These are phyloP conservation scores for Thalassiosira livingstoniorum DNA, from an alignment of 352 stramenopile genomes.

Conservation along the genomic window DNA sequence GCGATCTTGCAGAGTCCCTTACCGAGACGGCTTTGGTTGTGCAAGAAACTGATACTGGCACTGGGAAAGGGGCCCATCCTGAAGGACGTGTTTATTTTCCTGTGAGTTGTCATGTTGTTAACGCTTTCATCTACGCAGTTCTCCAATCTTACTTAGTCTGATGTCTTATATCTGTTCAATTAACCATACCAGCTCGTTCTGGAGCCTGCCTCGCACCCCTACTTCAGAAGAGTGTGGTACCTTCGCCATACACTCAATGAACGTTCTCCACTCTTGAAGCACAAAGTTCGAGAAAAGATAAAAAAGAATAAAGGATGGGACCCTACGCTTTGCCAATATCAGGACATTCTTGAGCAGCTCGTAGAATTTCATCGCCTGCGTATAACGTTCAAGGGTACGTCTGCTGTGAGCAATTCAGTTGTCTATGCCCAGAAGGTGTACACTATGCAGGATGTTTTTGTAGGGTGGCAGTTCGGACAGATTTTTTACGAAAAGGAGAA, in stretches of 20 bases:
- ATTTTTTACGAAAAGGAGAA: slow-evolving; percentile 43
- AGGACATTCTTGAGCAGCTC: slow-evolving; percentile 26
- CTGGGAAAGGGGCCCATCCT: slow-evolving; percentile 2
- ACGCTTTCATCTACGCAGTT: too few relatives aligned
- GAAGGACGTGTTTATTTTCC: slow-evolving; percentile 37
- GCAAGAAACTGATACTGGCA: slow-evolving; percentile 24
- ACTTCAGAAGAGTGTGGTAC: slow-evolving; percentile 38
- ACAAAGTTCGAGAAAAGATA: slow-evolving; percentile 28
- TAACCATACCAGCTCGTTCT: too few relatives aligned
- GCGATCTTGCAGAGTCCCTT: not conserved
- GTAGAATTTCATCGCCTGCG: slow-evolving; percentile 38
- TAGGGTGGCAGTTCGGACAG: slow-evolving; percentile 47
- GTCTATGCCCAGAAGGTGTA: slow-evolving; percentile 41
- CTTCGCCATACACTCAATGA: slow-evolving; percentile 38
- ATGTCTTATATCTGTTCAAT: too few relatives aligned
- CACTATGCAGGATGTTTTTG: slow-evolving; percentile 40
- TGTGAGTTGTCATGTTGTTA: too few relatives aligned
- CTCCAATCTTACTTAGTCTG: too few relatives aligned
- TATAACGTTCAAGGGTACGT: slow-evolving; percentile 38
- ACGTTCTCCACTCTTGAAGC: slow-evolving; percentile 30
- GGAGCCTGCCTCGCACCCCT: slow-evolving; percentile 25
- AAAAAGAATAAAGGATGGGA: slow-evolving; percentile 35
- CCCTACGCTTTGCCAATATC: slow-evolving; percentile 15
- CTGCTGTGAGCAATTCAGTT: slow-evolving; percentile 28
- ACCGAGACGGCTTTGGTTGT: not conserved